Conservation (phyloP, 305 asterid genomes). For the Fraxinus greggii region DNA sequence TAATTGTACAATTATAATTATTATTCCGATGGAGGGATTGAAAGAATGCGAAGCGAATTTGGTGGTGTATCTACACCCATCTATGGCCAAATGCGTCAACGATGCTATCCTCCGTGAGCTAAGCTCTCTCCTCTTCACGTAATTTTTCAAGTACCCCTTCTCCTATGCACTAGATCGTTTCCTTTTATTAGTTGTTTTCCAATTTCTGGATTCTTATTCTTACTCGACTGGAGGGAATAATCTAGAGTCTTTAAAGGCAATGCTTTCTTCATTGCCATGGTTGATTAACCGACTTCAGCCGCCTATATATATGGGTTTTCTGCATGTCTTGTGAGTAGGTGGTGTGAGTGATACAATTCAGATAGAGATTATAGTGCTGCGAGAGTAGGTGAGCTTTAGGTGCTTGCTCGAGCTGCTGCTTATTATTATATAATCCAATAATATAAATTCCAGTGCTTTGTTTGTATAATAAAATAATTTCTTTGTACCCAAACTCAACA, state of each 20-base stretch:
- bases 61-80: slow-evolving; percentile 59
- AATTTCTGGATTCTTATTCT: not conserved
- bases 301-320: not conserved
- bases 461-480: not conserved
- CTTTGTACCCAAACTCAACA: not conserved
- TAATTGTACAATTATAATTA: not conserved
- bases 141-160: not conserved
- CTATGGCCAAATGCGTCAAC: slow-evolving; percentile 43
- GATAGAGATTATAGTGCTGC: not conserved
- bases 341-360: not conserved
- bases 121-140: slow-evolving; percentile 71
- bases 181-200: not conserved
- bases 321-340: not conserved
- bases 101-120: slow-evolving; percentile 58
- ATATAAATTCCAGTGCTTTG: not conserved
- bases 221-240: not conserved
- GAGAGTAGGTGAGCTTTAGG: not conserved
- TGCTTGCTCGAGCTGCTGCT: not conserved
- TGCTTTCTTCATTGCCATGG: not conserved
- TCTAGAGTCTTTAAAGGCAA: not conserved
- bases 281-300: not conserved
- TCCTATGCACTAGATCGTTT: not conserved
- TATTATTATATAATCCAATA: not conserved
- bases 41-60: slow-evolving; percentile 47
- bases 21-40: slow-evolving; percentile 56